Evolutionary conservation across 306 rosid species (phyloP), one percentile per base, ranked within the genome.

Genomic region (Casuarina equisetifolia): DNA sequence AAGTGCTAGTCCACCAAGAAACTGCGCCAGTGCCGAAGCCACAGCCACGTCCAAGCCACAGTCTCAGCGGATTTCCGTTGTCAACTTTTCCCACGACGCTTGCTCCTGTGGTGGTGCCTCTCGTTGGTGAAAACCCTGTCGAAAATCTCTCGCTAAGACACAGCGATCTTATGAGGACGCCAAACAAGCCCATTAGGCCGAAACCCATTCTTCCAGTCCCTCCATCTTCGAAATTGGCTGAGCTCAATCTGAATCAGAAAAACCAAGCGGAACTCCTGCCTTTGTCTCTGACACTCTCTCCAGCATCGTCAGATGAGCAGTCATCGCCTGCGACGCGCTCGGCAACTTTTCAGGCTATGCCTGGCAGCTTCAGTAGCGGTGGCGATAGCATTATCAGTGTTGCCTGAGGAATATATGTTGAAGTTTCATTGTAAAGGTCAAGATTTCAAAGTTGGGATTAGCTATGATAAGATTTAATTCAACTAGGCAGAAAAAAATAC

Each of bases 371-470:
- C 74, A 57, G 72, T 51, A 70, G 79, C 11, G 83, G 89, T 49
- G 94, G 93, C 12, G 97, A 94, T 74, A 82, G 86, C 69, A 89
- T 92, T 61, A 89, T 94, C 9, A 90, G 90, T 52, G 98, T 94
- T 79, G 97, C 97, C 73, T 94, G 83, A 91, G 58, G 73, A 20
- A 67, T 44, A 75, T 42, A 63, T 69, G 75, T 4, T 71, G 13
- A 12, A 32, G 16, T 20, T 15, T 53, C 50, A 11, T 80, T 82
- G 86, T 82, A 82, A 82, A 80, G 76, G 72, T 72, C 39, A 38
- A 49, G 70, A 3, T 52, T 25, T 51, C n/a, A 9, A 17, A 38
- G 46, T 72, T 39, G 43, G 66, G 69, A 81, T 72, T 84, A 51
- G 50, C 69, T 54, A 52, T 73, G 32, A 74, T 69, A 55, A 69